These are phyloP conservation scores for Phytophthora sp. DNA, from an alignment of 352 stramenopile genomes.

Conservation along the genomic window DNA sequence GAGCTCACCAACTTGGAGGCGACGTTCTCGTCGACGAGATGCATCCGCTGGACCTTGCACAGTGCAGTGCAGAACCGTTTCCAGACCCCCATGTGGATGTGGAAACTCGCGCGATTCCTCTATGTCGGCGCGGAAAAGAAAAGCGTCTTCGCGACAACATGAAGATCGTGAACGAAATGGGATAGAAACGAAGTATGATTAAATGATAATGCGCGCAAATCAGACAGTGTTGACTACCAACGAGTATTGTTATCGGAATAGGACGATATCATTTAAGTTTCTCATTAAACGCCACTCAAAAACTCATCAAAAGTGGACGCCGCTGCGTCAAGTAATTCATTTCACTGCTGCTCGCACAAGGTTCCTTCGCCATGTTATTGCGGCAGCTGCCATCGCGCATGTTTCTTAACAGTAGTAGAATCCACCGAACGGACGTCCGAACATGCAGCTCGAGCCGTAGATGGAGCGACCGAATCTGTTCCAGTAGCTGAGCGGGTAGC, in stretches of 20 bases:
- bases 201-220: no score
- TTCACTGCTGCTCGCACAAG: slow-evolving; percentile 17
- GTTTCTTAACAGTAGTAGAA: slow-evolving; percentile 54
- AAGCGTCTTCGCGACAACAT: no score
- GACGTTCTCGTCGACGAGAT: slow-evolving; percentile 34
- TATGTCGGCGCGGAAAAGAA: no score
- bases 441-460: slow-evolving; percentile 40
- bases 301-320: slow-evolving; percentile 16
- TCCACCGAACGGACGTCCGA: slow-evolving; percentile 33
- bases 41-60: slow-evolving; percentile 32
- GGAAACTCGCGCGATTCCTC: no score
- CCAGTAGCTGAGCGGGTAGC: slow-evolving; percentile 51
- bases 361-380: slow-evolving; percentile 23
- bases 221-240: no score
- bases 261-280: slow-evolving; percentile 16
- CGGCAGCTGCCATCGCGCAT: no score
- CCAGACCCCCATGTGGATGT: slow-evolving; percentile 47
- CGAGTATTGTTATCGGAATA: neutral
- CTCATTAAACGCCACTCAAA: slow-evolving; percentile 28
- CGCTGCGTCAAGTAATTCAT: neutral
- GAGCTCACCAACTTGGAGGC: slow-evolving; percentile 33
- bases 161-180: no score
- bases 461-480: slow-evolving; percentile 37
- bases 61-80: slow-evolving; percentile 33
- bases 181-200: no score